Evolutionary conservation across 352 stramenopile species (phyloP), one percentile per base, ranked within the genome.

Genomic region (Phytophthora colocasiae): DNA sequence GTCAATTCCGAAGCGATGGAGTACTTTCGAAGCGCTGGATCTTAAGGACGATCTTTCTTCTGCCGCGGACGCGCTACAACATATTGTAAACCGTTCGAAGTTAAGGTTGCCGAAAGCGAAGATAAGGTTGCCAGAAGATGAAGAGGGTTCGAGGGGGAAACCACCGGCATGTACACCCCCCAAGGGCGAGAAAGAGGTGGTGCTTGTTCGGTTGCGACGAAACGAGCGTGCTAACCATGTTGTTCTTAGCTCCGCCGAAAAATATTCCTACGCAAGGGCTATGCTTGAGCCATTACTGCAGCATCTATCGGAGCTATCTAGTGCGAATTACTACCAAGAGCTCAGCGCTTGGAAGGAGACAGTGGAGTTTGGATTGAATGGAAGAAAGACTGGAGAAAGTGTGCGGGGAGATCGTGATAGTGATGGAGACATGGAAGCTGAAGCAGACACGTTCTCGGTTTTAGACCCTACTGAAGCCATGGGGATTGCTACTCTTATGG

Each of bases 241-340:
- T 15, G 51, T 68, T 3, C 29, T 62, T 22, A 53, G 44, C 27
- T 68, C 44, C 15, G 34, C 24, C 0, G 60, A 62, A 10, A 68
- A 58, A 3, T 62, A 62, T 40, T 44, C 22, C 1, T 61, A 61
- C 26, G 59, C 50, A 41, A 67, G 62, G 9, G 24, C 51, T 9
- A 62, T 62, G 45, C 1, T 68, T 1, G 44, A 68, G 17, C 51
- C 60, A 17, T 44, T 68, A 10, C 51, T 68, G 0, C 43, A 62
- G 10, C 60, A 68, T 39, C 14, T 68, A 6, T 68, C 51, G 5
- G 8, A 31, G 6, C 22, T 62, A 11, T 53, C 60, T 2, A 68
- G 60, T 40, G 32, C 44, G 15, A 15, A 61, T 6, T 62, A 62
- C 9, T 68, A 68, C 22, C n/a, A 24, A 22, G 60, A 68, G 9